These are phyloP conservation scores for Lagerstroemia speciosa DNA, from an alignment of 345 rosid species.

Conservation along the genomic window DNA sequence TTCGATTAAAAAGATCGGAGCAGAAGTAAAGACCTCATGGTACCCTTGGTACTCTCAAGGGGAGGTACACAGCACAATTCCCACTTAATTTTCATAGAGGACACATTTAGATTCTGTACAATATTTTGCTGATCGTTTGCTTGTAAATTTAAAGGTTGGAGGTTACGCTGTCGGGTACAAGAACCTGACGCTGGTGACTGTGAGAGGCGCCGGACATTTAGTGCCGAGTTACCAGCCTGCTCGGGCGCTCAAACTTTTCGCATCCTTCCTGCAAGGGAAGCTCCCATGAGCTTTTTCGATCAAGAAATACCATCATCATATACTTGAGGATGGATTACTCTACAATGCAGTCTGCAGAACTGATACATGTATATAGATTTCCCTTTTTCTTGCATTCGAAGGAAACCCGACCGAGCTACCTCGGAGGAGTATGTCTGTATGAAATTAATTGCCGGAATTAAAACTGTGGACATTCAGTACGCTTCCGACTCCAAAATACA, in stretches of 20 bases:
- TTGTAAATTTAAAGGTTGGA: conserved; percentile 26
- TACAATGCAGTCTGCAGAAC: background rate
- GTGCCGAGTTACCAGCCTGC: conserved; percentile 49
- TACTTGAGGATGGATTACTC: no score
- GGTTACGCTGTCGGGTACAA: conserved; percentile 38
- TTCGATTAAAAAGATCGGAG: conserved; percentile 24
- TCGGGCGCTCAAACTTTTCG: conserved; percentile 29
- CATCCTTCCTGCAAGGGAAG: conserved; percentile 34
- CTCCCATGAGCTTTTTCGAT: conserved; percentile 18
- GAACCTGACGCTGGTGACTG: conserved; percentile 26
- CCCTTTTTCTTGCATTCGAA: no score
- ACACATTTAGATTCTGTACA: no score
- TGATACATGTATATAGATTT: background rate
- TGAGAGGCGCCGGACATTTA: conserved; percentile 37
- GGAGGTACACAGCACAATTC: conserved; percentile 25
- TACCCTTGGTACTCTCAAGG: conserved; percentile 27
- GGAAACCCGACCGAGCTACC: no score
- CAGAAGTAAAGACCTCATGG: conserved; percentile 27
- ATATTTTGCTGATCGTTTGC: background rate
- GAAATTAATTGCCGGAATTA: no score
- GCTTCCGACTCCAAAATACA: no score
- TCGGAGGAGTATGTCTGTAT: no score
- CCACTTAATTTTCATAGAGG: no score
- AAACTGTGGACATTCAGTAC: no score
- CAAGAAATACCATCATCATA: background rate